Base-by-base conservation (phyloP, 768 basidiomycete genomes). In the Podaxis mareebaensis region DNA sequence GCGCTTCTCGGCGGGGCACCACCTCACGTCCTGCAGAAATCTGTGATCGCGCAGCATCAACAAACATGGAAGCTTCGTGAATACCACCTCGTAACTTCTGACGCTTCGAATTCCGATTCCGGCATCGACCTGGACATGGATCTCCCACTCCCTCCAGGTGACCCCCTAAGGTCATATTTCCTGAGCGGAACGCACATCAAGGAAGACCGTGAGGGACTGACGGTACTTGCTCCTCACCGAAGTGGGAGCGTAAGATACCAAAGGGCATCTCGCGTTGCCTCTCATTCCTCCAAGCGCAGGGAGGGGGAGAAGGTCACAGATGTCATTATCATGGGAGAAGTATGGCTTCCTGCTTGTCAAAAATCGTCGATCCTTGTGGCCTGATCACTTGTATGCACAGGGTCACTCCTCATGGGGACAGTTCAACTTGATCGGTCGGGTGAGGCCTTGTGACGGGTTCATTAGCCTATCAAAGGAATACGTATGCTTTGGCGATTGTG, bases 341-440 rank as follows among this genome's bases (percentile, higher is more conserved):
- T 92, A 64, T 24, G 74, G 13, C 28, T 52, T 33, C 26, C 49
- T 3, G 53, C 48, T 48, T 26, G 42, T 13, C 17, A 38, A 30
- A 30, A 48, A 38, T 28, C 49, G 56, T 44, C 40, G 13, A 44
- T 48, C 38, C 48, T 48, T 33, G 33, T 33, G 33, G 33, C 33
- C 33, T 67, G 40, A 63, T 11, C 24, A 51, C 15, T 63, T 61
- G 28, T 65, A 58, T 51, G 59, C 20, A 20, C 63, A 93, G 91
- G 93, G 93, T 4, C 94, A 95, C 75, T 95, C 93, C 7, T 87
- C 92, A 13, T 96, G 93, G 93, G 93, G 94, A 24, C 88, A 92
- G 66, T 96, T 95, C 75, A 87, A 81, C 63, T 73, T 96, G 26
- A 76, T 88, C 3, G 93, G 94, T 40, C 84, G 93, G 17, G 83